Evolutionary conservation across 2,329 filamentous ascomycete genomes (phyloP).

Genomic region (Xylaria hypoxylon): DNA sequence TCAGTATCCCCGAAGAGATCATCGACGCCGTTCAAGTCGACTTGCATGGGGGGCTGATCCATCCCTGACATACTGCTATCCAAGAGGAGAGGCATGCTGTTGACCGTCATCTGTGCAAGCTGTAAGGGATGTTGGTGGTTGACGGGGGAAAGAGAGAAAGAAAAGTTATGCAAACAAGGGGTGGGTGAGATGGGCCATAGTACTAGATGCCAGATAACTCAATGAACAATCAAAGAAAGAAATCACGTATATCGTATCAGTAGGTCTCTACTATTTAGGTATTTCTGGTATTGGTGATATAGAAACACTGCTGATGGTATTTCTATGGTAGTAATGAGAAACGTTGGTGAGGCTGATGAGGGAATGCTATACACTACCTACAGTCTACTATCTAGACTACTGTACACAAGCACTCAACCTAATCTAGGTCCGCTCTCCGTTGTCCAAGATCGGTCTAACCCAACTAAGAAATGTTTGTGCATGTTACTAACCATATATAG

Average conservation of each 20-base stretch:
- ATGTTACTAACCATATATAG: background rate
- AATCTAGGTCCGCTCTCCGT: too few relatives aligned
- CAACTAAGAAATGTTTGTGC: too few relatives aligned
- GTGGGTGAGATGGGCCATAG: constrained; percentile 15
- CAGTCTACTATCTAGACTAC: too few relatives aligned
- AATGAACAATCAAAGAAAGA: background rate
- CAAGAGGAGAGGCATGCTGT: constrained; percentile 64
- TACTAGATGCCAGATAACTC: background rate
- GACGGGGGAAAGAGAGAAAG: background rate
- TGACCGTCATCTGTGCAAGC: constrained; percentile 50
- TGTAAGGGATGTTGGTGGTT: background rate
- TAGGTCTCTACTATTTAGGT: background rate
- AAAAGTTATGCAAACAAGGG: constrained; percentile 7
- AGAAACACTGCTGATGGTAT: background rate
- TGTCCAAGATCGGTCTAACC: too few relatives aligned
- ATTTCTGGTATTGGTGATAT: background rate
- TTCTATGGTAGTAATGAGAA: background rate
- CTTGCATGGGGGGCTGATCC: constrained; percentile 64
- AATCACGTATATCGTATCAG: background rate
- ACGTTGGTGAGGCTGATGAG: background rate
- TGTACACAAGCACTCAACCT: too few relatives aligned
- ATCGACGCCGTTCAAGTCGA: constrained; percentile 71
- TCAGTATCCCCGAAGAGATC: constrained; percentile 81
- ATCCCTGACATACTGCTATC: constrained; percentile 68
- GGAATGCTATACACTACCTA: background rate